Evolutionary conservation across 2,329 filamentous ascomycete genomes (phyloP).

Genomic region (Penicillium sp.): DNA sequence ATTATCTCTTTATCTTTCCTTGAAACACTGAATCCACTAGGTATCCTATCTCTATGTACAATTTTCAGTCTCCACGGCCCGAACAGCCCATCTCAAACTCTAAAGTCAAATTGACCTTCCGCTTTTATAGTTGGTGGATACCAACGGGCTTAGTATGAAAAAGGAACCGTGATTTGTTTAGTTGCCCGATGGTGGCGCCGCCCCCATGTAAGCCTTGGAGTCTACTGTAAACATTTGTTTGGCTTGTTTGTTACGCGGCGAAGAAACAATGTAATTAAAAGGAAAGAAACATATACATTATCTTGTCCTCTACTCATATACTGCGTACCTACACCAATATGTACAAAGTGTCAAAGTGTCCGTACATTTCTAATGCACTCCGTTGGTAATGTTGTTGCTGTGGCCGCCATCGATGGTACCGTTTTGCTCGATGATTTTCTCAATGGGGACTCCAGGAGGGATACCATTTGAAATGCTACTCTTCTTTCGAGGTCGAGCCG

Average conservation of each 20-base stretch:
- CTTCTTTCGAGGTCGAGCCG: constrained; percentile 13
- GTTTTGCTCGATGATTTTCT: constrained; percentile 15
- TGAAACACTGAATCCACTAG: too few species aligned
- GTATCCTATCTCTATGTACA: too few species aligned
- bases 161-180: constrained; percentile 7
- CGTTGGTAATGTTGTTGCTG: constrained; percentile 10
- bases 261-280: too few species aligned
- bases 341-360: too few species aligned
- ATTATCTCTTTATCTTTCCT: too few species aligned
- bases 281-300: too few species aligned
- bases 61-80: too few species aligned
- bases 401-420: constrained; percentile 1
- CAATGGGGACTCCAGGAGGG: constrained; percentile 15
- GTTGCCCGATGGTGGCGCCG: neutral
- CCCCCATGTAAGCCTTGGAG: neutral
- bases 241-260: too few species aligned
- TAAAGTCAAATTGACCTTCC: too few species aligned
- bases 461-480: constrained; percentile 19
- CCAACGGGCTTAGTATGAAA: constrained; percentile 2
- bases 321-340: too few species aligned
- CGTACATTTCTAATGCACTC: constrained; percentile 8
- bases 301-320: too few species aligned
- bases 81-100: too few species aligned
- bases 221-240: neutral
- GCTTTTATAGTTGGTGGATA: neutral